A percentile compares a stretch with the other conserved stretches of the same genome.
Evolutionary conservation across 2,329 filamentous ascomycete species (phyloP).

Genomic region (Monosporascus sp.): DNA sequence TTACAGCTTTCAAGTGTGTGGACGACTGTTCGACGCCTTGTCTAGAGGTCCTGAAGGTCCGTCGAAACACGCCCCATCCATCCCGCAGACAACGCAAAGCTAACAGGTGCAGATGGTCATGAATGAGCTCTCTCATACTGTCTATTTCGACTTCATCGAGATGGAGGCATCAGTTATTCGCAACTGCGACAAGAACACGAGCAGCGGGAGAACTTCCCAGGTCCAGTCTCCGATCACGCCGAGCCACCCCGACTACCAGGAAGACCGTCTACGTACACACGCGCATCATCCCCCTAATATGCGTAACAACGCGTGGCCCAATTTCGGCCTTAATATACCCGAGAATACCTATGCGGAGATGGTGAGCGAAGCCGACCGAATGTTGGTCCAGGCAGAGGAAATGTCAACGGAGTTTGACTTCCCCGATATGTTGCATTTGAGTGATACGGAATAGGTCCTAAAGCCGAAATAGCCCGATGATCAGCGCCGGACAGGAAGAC

Average conservation of each 20-base stretch:
- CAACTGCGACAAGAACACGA: neutral
- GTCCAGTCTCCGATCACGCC: neutral
- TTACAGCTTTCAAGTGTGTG: conserved; percentile 1
- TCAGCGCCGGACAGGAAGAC: too few species aligned
- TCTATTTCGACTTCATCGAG: conserved; percentile 4
- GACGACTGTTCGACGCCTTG: conserved; percentile 1
- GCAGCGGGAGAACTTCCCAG: neutral
- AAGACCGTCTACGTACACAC: neutral
- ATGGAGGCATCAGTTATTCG: conserved; percentile 1
- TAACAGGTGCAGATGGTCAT: conserved; percentile 3
- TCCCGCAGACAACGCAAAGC: neutral
- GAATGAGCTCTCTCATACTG: conserved; percentile 3
- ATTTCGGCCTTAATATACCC: neutral
- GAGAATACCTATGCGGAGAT: neutral
- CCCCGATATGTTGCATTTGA: neutral
- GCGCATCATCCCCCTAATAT: neutral
- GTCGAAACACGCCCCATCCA: neutral
- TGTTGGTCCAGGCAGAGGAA: conserved; percentile 2
- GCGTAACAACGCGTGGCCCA: neutral
- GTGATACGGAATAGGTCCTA: neutral
- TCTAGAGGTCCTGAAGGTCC: conserved; percentile 3
- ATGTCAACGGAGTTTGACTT: conserved; percentile 4
- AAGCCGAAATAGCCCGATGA: too few species aligned
- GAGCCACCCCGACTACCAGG: neutral
- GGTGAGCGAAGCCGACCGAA: neutral